Percentiles rank a stretch among this genome's conserved stretches.
These are phyloP conservation scores for Picea abies DNA, from an alignment of 83 land plant species.

Conservation along the genomic window DNA sequence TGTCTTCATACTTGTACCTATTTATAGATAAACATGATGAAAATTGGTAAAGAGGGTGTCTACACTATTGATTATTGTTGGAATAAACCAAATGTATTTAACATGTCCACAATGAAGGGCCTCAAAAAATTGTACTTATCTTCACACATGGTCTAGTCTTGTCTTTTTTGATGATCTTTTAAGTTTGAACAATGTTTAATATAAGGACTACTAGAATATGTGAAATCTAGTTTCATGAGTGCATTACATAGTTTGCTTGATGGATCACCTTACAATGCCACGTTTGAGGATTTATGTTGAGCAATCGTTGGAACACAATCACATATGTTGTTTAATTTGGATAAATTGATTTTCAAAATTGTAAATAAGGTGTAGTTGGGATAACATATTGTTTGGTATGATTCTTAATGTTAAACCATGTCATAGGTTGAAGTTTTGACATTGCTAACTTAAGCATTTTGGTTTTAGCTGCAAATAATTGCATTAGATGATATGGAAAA, in stretches of 20 bases:
- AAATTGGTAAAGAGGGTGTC: too few species aligned
- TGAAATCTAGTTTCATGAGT: slow-evolving; percentile 62
- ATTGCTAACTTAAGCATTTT: slow-evolving; percentile 1
- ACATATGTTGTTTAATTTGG: slow-evolving; percentile 90
- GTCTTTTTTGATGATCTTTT: neutral
- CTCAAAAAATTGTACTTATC: neutral
- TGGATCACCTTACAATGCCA: slow-evolving; percentile 87
- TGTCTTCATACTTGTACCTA: too few species aligned
- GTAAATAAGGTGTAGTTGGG: slow-evolving; percentile 72
- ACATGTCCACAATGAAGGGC: too few species aligned
- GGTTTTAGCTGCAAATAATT: slow-evolving; percentile 73
- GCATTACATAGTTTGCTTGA: slow-evolving; percentile 77
- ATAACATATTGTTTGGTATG: neutral
- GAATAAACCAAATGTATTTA: too few species aligned
- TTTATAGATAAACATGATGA: too few species aligned
- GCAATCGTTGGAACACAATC: slow-evolving; percentile 94
- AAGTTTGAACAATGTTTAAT: neutral
- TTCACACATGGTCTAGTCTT: neutral
- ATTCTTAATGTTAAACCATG: neutral
- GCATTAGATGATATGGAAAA: slow-evolving; percentile 81
- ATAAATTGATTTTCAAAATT: slow-evolving; percentile 83
- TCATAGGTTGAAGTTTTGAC: neutral
- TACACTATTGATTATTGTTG: too few species aligned
- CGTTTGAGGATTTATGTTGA: slow-evolving; percentile 94
- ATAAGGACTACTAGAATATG: neutral